Evolutionary conservation across 305 asterid genomes (phyloP).

Genomic region (Fraxinus xanthoxyloides): DNA sequence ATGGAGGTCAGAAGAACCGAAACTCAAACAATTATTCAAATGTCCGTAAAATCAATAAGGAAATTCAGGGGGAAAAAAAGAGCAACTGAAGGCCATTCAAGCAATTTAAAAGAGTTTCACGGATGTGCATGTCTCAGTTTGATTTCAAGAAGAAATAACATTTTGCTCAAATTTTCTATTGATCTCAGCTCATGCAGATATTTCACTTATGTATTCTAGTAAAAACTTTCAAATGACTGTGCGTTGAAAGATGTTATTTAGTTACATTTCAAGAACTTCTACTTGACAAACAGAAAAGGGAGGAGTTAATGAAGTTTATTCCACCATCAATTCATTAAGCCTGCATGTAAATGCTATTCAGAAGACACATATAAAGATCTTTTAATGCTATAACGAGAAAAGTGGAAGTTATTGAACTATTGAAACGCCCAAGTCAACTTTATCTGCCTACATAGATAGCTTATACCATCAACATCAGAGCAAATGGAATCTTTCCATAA

Average conservation of each 20-base stretch:
- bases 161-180: neutral
- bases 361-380: neutral
- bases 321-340: neutral
- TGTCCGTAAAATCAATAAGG: conserved; percentile 6
- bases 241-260: neutral
- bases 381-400: neutral
- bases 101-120: conserved; percentile 6
- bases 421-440: neutral
- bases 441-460: neutral
- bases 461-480: neutral
- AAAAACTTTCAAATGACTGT: neutral
- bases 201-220: neutral
- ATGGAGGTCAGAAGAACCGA: conserved; percentile 16
- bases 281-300: neutral
- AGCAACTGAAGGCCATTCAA: neutral
- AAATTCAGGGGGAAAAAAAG: conserved; percentile 4
- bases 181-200: neutral
- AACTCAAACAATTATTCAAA: conserved; percentile 11
- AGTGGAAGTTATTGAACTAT: neutral
- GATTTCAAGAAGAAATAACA: neutral
- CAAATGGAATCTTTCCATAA: neutral
- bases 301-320: neutral
- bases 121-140: neutral
- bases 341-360: neutral
- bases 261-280: neutral